Percentiles rank a stretch among this genome's conserved stretches.
Evolutionary conservation across 768 basidiomycete genomes (phyloP).

Genomic region (Pleurotus citrinopileatus): DNA sequence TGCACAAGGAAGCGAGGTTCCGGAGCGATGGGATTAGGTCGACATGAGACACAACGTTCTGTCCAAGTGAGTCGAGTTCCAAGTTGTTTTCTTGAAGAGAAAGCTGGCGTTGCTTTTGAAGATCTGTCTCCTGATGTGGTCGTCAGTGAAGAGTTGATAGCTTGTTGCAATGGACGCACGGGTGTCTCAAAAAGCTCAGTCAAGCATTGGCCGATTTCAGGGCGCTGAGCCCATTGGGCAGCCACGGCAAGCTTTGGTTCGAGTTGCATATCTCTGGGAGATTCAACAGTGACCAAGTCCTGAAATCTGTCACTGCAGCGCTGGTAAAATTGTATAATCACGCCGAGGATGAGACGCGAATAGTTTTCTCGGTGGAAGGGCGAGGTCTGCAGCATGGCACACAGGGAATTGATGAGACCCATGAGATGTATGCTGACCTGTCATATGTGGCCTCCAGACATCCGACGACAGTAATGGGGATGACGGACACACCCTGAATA

Average conservation of each 20-base stretch:
- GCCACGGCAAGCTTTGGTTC: constrained; percentile 54
- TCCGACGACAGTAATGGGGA: constrained; percentile 7
- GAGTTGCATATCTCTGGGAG: constrained; percentile 28
- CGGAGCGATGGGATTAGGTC: constrained; percentile 72
- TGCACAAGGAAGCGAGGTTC: constrained; percentile 72
- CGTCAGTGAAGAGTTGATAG: background rate
- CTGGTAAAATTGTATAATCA: constrained; percentile 96
- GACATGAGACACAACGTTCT: constrained; percentile 47
- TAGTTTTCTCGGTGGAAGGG: constrained; percentile 97
- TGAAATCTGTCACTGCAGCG: constrained; percentile 89
- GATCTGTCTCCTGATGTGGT: constrained; percentile 34
- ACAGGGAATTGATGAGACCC: constrained; percentile 88
- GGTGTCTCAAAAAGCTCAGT: constrained; percentile 55
- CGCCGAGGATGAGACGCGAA: constrained; percentile 86
- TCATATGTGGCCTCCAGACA: background rate
- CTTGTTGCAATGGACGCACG: constrained; percentile 37
- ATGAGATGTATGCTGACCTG: constrained; percentile 84
- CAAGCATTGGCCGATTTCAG: constrained; percentile 75
- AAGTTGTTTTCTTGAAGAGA: constrained; percentile 78
- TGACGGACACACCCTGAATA: constrained; percentile 61
- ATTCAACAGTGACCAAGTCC: constrained; percentile 50
- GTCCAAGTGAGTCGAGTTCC: constrained; percentile 65
- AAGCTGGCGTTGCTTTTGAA: constrained; percentile 47
- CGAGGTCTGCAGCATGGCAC: constrained; percentile 84
- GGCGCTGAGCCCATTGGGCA: constrained; percentile 82